Percentiles rank a stretch among this genome's conserved stretches.
phyloP scores from a whole-genome alignment of 768 basidiomycete species.

The Lyophyllum atratum region DNA sequence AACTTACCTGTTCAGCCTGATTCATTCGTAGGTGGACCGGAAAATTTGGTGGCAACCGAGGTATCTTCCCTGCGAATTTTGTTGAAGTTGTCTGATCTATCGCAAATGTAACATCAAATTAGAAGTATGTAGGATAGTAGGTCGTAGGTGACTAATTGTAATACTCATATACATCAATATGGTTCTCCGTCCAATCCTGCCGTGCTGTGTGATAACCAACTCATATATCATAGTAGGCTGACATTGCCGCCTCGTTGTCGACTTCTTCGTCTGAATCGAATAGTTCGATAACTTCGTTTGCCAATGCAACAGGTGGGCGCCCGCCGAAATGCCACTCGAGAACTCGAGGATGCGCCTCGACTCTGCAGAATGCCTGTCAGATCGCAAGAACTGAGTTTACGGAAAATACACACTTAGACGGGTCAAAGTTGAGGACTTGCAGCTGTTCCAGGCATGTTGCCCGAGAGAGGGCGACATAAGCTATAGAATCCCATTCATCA shows the following conservation, averaged over 20 bases:
- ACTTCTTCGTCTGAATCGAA: conserved; percentile 32
- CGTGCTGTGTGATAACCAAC: not conserved
- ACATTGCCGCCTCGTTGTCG: conserved; percentile 38
- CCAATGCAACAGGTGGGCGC: not conserved
- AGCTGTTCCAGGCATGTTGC: conserved; percentile 67
- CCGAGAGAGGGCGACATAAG: conserved; percentile 74
- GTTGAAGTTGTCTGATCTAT: conserved; percentile 54
- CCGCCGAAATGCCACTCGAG: conserved; percentile 48
- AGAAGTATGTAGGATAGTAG: not conserved
- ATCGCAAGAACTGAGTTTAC: not conserved
- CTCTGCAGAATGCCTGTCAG: conserved; percentile 36
- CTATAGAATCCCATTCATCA: conserved; percentile 30
- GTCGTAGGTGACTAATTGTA: not conserved
- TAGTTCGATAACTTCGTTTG: conserved; percentile 12
- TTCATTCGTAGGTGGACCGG: conserved; percentile 69
- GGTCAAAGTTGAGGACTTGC: conserved; percentile 65
- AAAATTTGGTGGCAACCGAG: conserved; percentile 56
- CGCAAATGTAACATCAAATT: not conserved
- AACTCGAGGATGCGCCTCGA: conserved; percentile 65
- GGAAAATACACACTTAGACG: conserved; percentile 47
- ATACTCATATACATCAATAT: not conserved
- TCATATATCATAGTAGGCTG: conserved; percentile 29
- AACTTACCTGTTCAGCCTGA: not conserved
- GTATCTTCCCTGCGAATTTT: conserved; percentile 84
- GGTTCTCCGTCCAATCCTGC: not conserved